Evolutionary conservation across 1,139 yeast genomes (phyloP), one percentile per base, ranked within the genome.

Genomic region (Diutina sp.): DNA sequence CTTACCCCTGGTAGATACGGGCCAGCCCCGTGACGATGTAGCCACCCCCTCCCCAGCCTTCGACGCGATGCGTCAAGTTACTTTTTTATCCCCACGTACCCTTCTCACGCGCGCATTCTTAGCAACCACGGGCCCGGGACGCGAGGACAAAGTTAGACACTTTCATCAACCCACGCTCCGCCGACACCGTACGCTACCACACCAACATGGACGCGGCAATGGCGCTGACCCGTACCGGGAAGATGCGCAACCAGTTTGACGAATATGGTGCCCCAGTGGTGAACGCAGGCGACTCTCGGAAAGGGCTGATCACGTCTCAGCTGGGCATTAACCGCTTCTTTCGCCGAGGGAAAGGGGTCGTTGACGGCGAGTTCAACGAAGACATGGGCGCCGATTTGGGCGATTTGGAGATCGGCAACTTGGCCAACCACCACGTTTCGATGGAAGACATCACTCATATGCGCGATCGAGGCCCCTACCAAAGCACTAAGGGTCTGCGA

Each of bases 381-480:
- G 87, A 82, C 28, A 72, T 69, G 3, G 82, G 82, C 7, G 74
- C 77, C 11, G 77, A 78, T 56, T 77, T 78, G 51, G 74, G 77
- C 11, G 77, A 78, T 56, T 77, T 78, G 51, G 74, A 72, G 11
- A 30, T 50, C 30, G 74, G 75, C 12, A 60, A 74, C 12, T 66
- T 77, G 9, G 73, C 76, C 2, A 69, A 71, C 2, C 70, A 72
- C 29, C 53, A 50, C 51, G 74, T 85, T 59, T 79, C 89, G 0
- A 82, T 84, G 61, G 82, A 81, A 60, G 91, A 86, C 63, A 72
- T 87, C 12, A 71, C 82, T 41, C 85, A 83, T 58, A 70, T 84
- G 2, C 73, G 86, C 57, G 87, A 84, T 61, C 74, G 83, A 51
- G 90, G 89, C 4, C 81, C 76, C 25, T 84, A 84, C 64, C 85